Conservation (phyloP, 2,329 filamentous ascomycete genomes). For the Apiospora phragmitis region DNA sequence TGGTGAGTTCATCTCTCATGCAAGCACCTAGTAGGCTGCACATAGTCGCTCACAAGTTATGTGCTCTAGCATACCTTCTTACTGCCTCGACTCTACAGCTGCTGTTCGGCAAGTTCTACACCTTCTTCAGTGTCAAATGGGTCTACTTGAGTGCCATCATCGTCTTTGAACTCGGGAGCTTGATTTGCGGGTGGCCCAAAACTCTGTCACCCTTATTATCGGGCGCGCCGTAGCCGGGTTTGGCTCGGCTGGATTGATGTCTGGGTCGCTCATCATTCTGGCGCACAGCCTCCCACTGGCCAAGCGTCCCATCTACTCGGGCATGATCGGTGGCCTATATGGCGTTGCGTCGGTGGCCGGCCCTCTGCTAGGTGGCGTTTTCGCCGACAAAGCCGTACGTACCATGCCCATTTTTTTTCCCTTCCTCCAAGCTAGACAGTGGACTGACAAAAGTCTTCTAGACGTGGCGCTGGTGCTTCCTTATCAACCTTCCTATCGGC, state of each 20-base stretch:
- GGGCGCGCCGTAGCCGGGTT: constrained; percentile 37
- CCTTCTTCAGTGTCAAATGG: constrained; percentile 39
- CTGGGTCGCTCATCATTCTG: constrained; percentile 10
- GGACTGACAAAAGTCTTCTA: not conserved
- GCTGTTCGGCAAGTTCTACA: constrained; percentile 40
- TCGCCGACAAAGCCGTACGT: constrained; percentile 33
- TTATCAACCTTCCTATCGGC: constrained; percentile 34
- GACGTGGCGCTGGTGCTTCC: constrained; percentile 35
- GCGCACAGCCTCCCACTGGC: not conserved
- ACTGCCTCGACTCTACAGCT: constrained; percentile 39
- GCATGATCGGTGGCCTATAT: constrained; percentile 33
- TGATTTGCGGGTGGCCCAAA: constrained; percentile 37
- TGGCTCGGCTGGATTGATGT: constrained; percentile 33
- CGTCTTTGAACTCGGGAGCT: constrained; percentile 39
- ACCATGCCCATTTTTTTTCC: not conserved
- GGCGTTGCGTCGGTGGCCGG: constrained; percentile 40
- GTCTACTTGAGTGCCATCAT: constrained; percentile 32
- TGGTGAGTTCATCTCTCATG: constrained; percentile 17
- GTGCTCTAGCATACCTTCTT: constrained; percentile 36
- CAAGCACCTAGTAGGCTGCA: not conserved
- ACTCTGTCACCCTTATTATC: constrained; percentile 32
- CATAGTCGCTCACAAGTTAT: not conserved
- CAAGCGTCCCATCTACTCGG: constrained; percentile 24
- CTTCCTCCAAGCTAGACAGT: not conserved
- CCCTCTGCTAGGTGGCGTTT: constrained; percentile 32